Evolutionary conservation across 2,329 filamentous ascomycete species (phyloP).

Genomic region (Fusarium sacchari): DNA sequence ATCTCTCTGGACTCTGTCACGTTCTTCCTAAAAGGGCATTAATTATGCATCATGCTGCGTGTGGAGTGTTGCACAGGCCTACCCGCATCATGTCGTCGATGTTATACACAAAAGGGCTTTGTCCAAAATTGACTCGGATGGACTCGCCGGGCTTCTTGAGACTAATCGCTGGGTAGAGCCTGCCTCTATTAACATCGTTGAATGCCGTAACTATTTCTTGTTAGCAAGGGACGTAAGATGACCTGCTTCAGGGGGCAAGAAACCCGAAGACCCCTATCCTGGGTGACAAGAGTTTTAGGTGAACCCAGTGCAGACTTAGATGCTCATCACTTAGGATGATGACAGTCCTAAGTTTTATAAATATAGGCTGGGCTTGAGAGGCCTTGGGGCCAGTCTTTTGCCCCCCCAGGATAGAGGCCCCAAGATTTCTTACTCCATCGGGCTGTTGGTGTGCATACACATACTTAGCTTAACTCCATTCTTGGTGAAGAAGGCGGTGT

Average conservation of each 20-base stretch:
- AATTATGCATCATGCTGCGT: constrained; percentile 7
- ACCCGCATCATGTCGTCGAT: constrained; percentile 88
- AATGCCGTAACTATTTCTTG: constrained; percentile 69
- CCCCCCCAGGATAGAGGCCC: neutral
- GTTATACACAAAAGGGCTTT: constrained; percentile 85
- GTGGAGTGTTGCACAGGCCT: constrained; percentile 45
- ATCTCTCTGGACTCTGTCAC: constrained; percentile 65
- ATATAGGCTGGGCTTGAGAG: neutral
- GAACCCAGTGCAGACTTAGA: too few species aligned
- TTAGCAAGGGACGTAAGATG: constrained; percentile 37
- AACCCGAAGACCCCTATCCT: neutral
- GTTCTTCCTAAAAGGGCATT: constrained; percentile 63
- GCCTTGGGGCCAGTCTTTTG: neutral
- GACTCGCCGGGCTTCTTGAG: constrained; percentile 72
- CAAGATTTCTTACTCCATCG: neutral
- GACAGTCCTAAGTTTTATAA: neutral
- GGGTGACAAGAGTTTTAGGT: neutral
- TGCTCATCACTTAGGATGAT: neutral
- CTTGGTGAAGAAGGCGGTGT: constrained; percentile 75
- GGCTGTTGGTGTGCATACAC: constrained; percentile 37
- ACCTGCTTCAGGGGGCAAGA: neutral
- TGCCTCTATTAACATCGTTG: constrained; percentile 68
- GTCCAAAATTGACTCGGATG: constrained; percentile 72
- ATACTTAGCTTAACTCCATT: constrained; percentile 68
- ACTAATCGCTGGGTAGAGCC: constrained; percentile 74